These are phyloP conservation scores for Diaporthe velutina DNA, from an alignment of 2,329 filamentous ascomycete genomes.

Conservation along the genomic window DNA sequence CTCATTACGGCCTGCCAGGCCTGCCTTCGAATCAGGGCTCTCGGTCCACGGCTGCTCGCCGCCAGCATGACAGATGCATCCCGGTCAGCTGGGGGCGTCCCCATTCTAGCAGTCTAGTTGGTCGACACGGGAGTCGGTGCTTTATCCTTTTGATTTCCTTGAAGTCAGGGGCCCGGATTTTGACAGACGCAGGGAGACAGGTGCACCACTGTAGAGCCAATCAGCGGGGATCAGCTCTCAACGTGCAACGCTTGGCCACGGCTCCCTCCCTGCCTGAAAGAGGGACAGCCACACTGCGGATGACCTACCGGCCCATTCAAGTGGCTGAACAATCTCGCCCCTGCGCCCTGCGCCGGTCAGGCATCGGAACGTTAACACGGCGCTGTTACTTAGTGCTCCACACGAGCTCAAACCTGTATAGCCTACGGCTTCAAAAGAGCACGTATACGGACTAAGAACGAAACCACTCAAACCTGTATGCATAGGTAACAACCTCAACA, in stretches of 20 bases:
- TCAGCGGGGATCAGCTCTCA: neutral
- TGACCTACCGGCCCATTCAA: no score
- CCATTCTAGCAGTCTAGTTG: conserved; percentile 6
- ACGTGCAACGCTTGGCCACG: conserved; percentile 12
- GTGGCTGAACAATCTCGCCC: no score
- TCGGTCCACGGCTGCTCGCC: neutral
- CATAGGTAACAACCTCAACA: neutral
- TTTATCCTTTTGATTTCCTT: conserved; percentile 14
- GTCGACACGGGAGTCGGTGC: neutral
- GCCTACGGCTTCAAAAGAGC: neutral
- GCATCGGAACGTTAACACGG: neutral
- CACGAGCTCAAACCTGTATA: neutral
- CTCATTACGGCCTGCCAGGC: neutral
- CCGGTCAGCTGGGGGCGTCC: conserved; percentile 7
- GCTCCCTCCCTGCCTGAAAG: neutral
- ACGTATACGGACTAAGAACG: no score
- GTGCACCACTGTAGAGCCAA: conserved; percentile 10
- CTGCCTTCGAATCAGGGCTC: conserved; percentile 28
- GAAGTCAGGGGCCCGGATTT: neutral
- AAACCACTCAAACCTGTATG: no score
- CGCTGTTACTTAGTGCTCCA: neutral
- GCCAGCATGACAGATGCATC: neutral
- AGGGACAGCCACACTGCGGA: no score
- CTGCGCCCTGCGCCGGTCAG: neutral
- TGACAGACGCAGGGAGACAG: neutral